Percentiles rank a stretch among this genome's conserved stretches.
Conservation (phyloP, 2,329 filamentous ascomycete species). For the Stagonosporopsis vannaccii region DNA sequence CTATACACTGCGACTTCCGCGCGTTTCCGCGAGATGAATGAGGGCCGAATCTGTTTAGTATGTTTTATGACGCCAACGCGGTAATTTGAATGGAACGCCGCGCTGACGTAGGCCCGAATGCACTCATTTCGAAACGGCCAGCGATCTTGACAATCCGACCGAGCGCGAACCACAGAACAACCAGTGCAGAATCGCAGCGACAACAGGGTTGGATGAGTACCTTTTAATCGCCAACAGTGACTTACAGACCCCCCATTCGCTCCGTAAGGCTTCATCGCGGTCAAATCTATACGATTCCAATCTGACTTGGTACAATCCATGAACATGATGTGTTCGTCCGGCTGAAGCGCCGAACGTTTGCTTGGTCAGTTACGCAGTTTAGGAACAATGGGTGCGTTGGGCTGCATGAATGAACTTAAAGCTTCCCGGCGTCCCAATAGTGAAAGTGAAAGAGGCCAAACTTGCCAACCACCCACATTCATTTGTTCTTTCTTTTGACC, state of each 20-base stretch:
- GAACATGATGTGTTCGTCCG: slow-evolving; percentile 7
- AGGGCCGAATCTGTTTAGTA: background rate
- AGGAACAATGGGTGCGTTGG: background rate
- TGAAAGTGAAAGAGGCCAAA: background rate
- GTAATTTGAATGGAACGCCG: slow-evolving; percentile 18
- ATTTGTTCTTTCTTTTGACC: slow-evolving; percentile 16
- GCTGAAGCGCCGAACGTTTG: slow-evolving; percentile 2
- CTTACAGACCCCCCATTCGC: slow-evolving; percentile 8
- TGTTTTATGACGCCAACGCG: background rate
- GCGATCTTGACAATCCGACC: background rate
- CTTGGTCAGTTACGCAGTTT: background rate
- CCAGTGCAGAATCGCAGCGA: background rate
- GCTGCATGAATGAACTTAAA: slow-evolving; percentile 1
- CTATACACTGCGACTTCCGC: background rate
- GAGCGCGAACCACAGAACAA: background rate
- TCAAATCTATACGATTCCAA: too few relatives aligned
- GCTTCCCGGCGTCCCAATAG: background rate
- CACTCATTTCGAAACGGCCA: slow-evolving; percentile 4
- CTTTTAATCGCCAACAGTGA: background rate
- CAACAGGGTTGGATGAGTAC: background rate
- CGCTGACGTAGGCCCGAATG: slow-evolving; percentile 12
- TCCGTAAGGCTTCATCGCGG: slow-evolving; percentile 13
- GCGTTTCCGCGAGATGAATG: background rate
- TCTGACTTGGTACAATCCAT: too few relatives aligned
- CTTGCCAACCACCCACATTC: background rate